Evolutionary conservation across 495 filamentous ascomycete genomes (phyloP).

Genomic region (Aspergillus sclerotiicarbonarius): DNA sequence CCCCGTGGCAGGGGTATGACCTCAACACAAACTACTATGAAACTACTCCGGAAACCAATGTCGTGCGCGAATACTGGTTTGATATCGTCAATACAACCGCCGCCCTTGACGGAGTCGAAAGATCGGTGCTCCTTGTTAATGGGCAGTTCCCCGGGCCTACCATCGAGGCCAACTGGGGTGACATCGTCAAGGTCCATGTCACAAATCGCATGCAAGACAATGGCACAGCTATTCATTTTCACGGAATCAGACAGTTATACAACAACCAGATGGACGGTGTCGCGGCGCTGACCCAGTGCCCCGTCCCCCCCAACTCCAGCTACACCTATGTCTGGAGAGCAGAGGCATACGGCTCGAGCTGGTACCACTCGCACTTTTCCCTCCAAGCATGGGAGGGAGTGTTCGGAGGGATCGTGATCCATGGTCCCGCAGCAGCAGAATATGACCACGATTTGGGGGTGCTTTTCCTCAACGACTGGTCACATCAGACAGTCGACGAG

Average conservation of each 20-base stretch:
- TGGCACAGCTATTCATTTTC: slow-evolving; percentile 53
- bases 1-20: slow-evolving; percentile 41
- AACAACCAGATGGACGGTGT: slow-evolving; percentile 59
- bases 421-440: slow-evolving; percentile 53
- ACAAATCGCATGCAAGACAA: slow-evolving; percentile 69
- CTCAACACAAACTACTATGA: slow-evolving; percentile 56
- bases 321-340: slow-evolving; percentile 75
- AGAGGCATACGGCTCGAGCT: slow-evolving; percentile 69
- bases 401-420: slow-evolving; percentile 33
- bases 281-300: slow-evolving; percentile 67
- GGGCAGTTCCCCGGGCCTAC: slow-evolving; percentile 57
- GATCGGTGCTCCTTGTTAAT: slow-evolving; percentile 72
- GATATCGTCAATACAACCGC: slow-evolving; percentile 47
- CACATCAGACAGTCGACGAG: slow-evolving; percentile 39
- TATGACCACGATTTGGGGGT: slow-evolving; percentile 63
- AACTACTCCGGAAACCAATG: slow-evolving; percentile 40
- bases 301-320: slow-evolving; percentile 55
- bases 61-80: slow-evolving; percentile 35
- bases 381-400: slow-evolving; percentile 53
- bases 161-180: slow-evolving; percentile 65
- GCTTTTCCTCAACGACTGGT: slow-evolving; percentile 64
- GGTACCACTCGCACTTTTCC: slow-evolving; percentile 77
- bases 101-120: slow-evolving; percentile 68
- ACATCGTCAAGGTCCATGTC: slow-evolving; percentile 66
- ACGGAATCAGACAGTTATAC: slow-evolving; percentile 50